Conservation (phyloP, 2,329 filamentous ascomycete species). For the Microdochium trichocladiopsis region DNA sequence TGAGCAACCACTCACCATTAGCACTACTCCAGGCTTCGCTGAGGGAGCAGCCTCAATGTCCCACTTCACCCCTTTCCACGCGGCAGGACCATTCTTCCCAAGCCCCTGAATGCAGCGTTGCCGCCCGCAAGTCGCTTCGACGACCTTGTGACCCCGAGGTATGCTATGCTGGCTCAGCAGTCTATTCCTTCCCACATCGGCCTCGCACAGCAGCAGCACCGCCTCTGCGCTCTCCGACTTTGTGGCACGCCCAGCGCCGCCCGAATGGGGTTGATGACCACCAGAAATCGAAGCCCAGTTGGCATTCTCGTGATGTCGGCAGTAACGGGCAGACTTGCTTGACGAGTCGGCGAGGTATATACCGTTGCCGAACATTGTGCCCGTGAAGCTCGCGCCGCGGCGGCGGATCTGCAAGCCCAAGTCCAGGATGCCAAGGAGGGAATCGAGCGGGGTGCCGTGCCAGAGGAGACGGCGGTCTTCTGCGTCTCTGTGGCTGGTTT, state of each 20-base stretch:
- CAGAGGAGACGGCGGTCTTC: not conserved
- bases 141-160: not conserved
- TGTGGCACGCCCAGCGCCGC: too few relatives aligned
- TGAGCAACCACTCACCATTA: not conserved
- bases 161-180: not conserved
- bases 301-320: not conserved
- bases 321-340: not conserved
- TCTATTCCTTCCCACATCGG: not conserved
- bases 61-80: not conserved
- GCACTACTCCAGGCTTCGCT: not conserved
- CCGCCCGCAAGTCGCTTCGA: not conserved
- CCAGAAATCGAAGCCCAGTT: not conserved
- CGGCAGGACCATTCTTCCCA: not conserved
- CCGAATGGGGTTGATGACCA: too few relatives aligned
- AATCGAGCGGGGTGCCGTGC: not conserved
- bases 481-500: not conserved
- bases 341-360: not conserved
- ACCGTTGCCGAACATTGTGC: not conserved
- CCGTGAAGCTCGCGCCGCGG: not conserved
- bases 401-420: not conserved
- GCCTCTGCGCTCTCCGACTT: not conserved
- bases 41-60: not conserved
- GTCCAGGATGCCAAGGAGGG: not conserved
- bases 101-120: not conserved
- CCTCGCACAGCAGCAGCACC: not conserved